Conservation (phyloP, 164 flowering plant genomes). For the Macadamia integrifolia region DNA sequence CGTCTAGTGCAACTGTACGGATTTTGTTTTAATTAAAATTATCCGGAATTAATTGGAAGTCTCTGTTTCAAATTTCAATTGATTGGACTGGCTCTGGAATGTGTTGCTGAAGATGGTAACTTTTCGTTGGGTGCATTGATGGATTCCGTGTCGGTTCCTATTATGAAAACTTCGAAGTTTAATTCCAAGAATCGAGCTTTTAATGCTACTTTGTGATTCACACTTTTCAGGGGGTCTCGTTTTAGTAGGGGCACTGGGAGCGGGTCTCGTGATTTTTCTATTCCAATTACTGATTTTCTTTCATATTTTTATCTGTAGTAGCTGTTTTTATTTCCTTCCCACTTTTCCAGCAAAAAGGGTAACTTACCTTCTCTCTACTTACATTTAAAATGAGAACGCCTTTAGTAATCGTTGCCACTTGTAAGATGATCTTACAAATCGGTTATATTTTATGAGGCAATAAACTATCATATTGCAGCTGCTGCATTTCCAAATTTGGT, state of each 20-base stretch:
- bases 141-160: background rate
- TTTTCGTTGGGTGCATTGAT: background rate
- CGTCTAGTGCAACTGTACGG: no score
- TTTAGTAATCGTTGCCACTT: background rate
- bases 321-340: no score
- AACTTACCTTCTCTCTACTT: background rate
- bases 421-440: background rate
- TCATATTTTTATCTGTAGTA: no score
- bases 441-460: no score
- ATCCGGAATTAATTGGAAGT: background rate
- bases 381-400: background rate
- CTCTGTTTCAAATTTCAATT: background rate
- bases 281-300: no score
- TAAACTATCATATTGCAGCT: no score
- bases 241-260: slow-evolving; percentile 1
- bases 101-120: background rate
- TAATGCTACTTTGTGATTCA: background rate
- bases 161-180: background rate
- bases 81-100: background rate
- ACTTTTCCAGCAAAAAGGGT: background rate
- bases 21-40: background rate
- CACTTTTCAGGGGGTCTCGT: background rate
- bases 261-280: background rate
- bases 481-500: no score
- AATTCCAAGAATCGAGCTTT: background rate